Evolutionary conservation across 2,329 filamentous ascomycete genomes (phyloP).

Genomic region (Biscogniauxia marginata): DNA sequence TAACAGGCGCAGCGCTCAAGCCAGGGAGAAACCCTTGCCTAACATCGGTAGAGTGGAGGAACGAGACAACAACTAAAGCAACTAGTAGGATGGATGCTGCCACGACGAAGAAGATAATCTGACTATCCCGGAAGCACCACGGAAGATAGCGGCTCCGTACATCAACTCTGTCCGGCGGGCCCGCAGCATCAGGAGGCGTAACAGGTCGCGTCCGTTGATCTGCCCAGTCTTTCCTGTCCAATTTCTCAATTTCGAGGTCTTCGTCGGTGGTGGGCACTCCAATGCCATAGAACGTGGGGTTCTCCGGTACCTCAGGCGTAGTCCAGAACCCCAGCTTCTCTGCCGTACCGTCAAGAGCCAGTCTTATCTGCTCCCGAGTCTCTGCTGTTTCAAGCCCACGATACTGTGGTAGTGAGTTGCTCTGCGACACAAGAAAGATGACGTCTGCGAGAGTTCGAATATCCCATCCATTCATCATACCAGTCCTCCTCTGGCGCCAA

Average conservation of each 20-base stretch:
- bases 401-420: conserved; percentile 75
- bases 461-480: conserved; percentile 72
- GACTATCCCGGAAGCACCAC: conserved; percentile 69
- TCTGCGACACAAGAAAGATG: conserved; percentile 73
- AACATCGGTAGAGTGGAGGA: conserved; percentile 66
- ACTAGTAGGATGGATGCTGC: conserved; percentile 60
- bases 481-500: conserved; percentile 66
- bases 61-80: conserved; percentile 75
- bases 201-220: conserved; percentile 28
- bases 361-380: conserved; percentile 50
- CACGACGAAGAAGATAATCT: conserved; percentile 65
- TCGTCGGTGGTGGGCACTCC: conserved; percentile 28
- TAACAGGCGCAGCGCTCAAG: conserved; percentile 59
- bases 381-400: conserved; percentile 63
- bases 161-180: conserved; percentile 48
- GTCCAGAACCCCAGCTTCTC: conserved; percentile 88
- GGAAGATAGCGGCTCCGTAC: conserved; percentile 69
- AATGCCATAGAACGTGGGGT: conserved; percentile 66
- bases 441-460: conserved; percentile 78
- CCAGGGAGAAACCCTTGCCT: conserved; percentile 69
- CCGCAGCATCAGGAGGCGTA: conserved; percentile 41
- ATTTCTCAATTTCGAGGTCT: conserved; percentile 25
- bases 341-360: conserved; percentile 55
- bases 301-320: conserved; percentile 57
- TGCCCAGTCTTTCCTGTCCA: conserved; percentile 26